Evolutionary conservation across 495 filamentous ascomycete genomes (phyloP).

Genomic region (Neurospora hispaniola): DNA sequence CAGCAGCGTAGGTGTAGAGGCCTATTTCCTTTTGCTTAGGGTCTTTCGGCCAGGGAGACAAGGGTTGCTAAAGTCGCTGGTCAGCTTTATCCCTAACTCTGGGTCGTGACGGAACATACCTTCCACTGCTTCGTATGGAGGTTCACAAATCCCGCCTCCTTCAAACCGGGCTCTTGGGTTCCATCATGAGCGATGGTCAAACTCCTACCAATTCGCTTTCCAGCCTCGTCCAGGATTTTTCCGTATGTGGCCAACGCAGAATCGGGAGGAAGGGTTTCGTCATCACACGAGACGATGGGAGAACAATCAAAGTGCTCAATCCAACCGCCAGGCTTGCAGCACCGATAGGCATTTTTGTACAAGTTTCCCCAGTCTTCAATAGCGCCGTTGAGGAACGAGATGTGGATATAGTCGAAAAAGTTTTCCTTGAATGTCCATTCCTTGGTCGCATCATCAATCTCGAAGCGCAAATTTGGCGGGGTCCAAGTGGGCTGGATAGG

Average conservation of each 20-base stretch:
- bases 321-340: constrained; percentile 33
- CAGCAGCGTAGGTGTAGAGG: neutral
- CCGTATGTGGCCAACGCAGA: neutral
- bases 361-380: constrained; percentile 45
- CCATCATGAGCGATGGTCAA: neutral
- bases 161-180: neutral
- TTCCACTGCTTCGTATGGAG: neutral
- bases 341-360: constrained; percentile 21
- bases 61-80: neutral
- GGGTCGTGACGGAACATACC: neutral
- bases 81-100: neutral
- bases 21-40: neutral
- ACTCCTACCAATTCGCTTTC: neutral
- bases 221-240: neutral
- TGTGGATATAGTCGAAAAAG: constrained; percentile 56
- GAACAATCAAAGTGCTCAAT: constrained; percentile 21
- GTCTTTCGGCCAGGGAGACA: neutral
- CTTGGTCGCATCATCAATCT: constrained; percentile 44
- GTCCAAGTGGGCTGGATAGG: constrained; percentile 16
- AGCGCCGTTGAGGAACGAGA: constrained; percentile 42
- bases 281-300: constrained; percentile 15
- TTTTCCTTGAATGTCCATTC: constrained; percentile 41
- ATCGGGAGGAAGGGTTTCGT: constrained; percentile 10
- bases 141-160: neutral
- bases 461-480: constrained; percentile 29